Conservation (phyloP, 202 grass and related monocot genomes). For the Brachypodium distachyon region DNA sequence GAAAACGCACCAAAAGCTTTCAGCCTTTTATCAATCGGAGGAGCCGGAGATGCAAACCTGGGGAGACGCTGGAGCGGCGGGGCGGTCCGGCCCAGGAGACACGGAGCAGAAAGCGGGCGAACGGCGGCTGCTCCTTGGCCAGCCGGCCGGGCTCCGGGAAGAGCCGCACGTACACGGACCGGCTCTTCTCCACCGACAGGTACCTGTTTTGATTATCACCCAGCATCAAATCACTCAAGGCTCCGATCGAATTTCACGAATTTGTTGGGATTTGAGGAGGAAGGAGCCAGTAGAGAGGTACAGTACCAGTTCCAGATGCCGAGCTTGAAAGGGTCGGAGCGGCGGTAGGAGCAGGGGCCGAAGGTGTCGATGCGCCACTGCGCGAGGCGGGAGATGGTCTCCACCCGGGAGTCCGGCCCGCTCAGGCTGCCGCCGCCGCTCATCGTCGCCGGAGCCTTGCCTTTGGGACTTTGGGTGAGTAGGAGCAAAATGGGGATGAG, state of each 20-base stretch:
- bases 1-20: neutral
- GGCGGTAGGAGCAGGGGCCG: conserved; percentile 80
- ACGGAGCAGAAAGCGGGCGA: conserved; percentile 71
- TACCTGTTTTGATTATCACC: conserved; percentile 26
- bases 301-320: conserved; percentile 91
- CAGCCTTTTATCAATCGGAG: neutral
- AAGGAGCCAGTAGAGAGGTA: too few relatives aligned
- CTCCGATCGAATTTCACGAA: neutral
- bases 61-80: conserved; percentile 52
- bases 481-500: too few relatives aligned
- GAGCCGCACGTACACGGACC: conserved; percentile 59
- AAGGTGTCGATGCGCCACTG: conserved; percentile 92
- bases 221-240: neutral
- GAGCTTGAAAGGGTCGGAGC: conserved; percentile 90
- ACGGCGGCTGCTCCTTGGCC: conserved; percentile 81
- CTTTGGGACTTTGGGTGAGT: too few relatives aligned
- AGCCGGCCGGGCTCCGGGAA: conserved; percentile 80
- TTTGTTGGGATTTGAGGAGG: neutral
- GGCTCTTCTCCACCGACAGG: conserved; percentile 77
- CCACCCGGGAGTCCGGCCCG: conserved; percentile 59
- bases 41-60: conserved; percentile 29
- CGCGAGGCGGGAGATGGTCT: conserved; percentile 78
- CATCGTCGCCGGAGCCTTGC: conserved; percentile 14
- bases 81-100: conserved; percentile 50
- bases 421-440: conserved; percentile 8